Evolutionary conservation across 805 yeast genomes (phyloP).

Genomic region (Suhomyces kilbournensis): DNA sequence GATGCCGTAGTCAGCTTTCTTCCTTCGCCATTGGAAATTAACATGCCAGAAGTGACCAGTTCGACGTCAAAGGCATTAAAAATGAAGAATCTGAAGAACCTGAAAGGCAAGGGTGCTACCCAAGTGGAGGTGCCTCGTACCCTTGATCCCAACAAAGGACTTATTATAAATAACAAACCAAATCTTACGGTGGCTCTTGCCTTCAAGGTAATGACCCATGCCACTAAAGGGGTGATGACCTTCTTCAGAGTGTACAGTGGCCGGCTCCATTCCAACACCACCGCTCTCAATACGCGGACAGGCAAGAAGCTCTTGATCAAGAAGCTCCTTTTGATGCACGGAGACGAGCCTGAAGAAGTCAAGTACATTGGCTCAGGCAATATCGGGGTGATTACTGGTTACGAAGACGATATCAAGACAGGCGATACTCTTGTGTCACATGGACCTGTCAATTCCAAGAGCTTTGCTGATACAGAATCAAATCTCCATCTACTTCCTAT

Average conservation of each 20-base stretch:
- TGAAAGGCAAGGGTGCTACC: constrained; percentile 6
- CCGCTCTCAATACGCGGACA: constrained; percentile 65
- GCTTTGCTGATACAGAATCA: constrained; percentile 43
- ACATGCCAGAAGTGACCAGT: constrained; percentile 51
- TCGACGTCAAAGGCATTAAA: constrained; percentile 12
- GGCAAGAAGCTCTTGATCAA: constrained; percentile 65
- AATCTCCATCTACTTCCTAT: constrained; percentile 67
- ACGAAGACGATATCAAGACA: constrained; percentile 67
- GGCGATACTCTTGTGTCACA: constrained; percentile 86
- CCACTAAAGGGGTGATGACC: constrained; percentile 76
- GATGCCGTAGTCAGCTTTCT: constrained; percentile 77
- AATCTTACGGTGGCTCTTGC: constrained; percentile 76
- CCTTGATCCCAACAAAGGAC: constrained; percentile 44
- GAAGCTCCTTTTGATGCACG: constrained; percentile 79
- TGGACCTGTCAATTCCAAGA: constrained; percentile 40
- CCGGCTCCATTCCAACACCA: constrained; percentile 56
- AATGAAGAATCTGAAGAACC: constrained; percentile 9
- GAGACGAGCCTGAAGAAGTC: constrained; percentile 78
- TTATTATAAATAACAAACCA: constrained; percentile 53
- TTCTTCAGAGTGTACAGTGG: constrained; percentile 91
- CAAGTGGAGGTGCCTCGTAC: constrained; percentile 26
- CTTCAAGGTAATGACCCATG: constrained; percentile 87
- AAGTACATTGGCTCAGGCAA: constrained; percentile 65
- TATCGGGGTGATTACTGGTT: constrained; percentile 85
- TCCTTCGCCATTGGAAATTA: constrained; percentile 75